Percentiles rank a stretch among this genome's conserved stretches.
Conservation (phyloP, 192 early-diverging fungal genomes). For the Funneliformis geosporum region DNA sequence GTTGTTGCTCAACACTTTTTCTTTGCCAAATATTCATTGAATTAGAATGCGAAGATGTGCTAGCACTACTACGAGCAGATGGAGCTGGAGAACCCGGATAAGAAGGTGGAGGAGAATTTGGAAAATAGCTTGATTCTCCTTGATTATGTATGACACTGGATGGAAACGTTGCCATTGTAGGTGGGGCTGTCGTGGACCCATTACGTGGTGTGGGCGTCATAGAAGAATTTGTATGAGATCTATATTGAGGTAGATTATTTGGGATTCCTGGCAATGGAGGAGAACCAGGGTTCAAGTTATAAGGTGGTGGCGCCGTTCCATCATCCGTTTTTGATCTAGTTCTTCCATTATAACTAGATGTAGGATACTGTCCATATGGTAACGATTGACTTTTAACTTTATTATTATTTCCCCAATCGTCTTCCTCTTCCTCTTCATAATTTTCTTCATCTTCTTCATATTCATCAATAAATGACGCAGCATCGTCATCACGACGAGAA, state of each 20-base stretch:
- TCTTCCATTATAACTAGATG: slow-evolving; percentile 36
- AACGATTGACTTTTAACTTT: slow-evolving; percentile 42
- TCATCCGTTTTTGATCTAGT: slow-evolving; percentile 45
- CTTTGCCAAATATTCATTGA: slow-evolving; percentile 36
- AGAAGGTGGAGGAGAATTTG: slow-evolving; percentile 56
- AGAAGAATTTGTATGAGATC: slow-evolving; percentile 39
- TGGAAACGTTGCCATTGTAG: slow-evolving; percentile 31
- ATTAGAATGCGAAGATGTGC: slow-evolving; percentile 20
- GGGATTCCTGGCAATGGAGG: slow-evolving; percentile 27
- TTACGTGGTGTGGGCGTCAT: slow-evolving; percentile 41
- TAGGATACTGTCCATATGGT: slow-evolving; percentile 40
- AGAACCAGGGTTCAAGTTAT: slow-evolving; percentile 37
- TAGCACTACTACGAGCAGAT: slow-evolving; percentile 41
- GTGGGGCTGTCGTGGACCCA: neutral
- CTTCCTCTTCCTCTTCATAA: slow-evolving; percentile 43
- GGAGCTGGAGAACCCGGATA: slow-evolving; percentile 54
- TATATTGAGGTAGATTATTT: slow-evolving; percentile 32
- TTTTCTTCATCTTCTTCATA: slow-evolving; percentile 48
- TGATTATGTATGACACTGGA: slow-evolving; percentile 33
- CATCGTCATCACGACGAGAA: slow-evolving; percentile 34
- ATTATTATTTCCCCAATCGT: slow-evolving; percentile 31
- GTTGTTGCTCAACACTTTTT: slow-evolving; percentile 40
- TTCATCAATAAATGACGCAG: slow-evolving; percentile 41
- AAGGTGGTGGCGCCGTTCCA: slow-evolving; percentile 32
- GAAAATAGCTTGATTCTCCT: slow-evolving; percentile 42